Evolutionary conservation across 441 rosid species (phyloP).

Genomic region (Brassica balearica): DNA sequence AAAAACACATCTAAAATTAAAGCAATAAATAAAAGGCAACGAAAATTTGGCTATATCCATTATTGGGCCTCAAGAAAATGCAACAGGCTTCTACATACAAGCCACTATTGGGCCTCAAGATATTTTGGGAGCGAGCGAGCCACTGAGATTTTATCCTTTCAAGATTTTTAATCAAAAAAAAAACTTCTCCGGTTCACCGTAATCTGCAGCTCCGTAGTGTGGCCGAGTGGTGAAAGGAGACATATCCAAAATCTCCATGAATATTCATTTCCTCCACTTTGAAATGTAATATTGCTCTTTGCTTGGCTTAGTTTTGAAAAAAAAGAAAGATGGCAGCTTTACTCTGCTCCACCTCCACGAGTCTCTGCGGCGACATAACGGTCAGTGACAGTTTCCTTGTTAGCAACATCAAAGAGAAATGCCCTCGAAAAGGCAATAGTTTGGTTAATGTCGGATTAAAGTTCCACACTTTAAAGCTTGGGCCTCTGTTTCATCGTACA

Average conservation of each 20-base stretch:
- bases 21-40: no score
- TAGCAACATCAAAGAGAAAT: constrained; percentile 43
- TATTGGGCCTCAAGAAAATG: no score
- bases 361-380: constrained; percentile 48
- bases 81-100: no score
- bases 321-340: constrained; percentile 53
- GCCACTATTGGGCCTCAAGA: neutral
- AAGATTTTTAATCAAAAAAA: neutral
- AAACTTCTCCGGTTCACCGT: constrained; percentile 30
- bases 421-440: no score
- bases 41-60: no score
- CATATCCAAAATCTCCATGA: neutral
- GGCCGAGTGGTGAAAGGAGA: constrained; percentile 17
- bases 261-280: constrained; percentile 9
- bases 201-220: constrained; percentile 10
- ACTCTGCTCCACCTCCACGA: constrained; percentile 61
- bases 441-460: constrained; percentile 39
- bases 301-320: no score
- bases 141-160: constrained; percentile 38
- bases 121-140: constrained; percentile 22
- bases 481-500: constrained; percentile 49
- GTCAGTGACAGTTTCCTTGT: constrained; percentile 47
- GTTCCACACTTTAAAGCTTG: constrained; percentile 51
- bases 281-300: constrained; percentile 34
- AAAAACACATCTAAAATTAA: no score